Percentiles rank a stretch among this genome's conserved stretches.
Conservation (phyloP, 495 filamentous ascomycete genomes). For the Pseudomonodictys pantanalensis region DNA sequence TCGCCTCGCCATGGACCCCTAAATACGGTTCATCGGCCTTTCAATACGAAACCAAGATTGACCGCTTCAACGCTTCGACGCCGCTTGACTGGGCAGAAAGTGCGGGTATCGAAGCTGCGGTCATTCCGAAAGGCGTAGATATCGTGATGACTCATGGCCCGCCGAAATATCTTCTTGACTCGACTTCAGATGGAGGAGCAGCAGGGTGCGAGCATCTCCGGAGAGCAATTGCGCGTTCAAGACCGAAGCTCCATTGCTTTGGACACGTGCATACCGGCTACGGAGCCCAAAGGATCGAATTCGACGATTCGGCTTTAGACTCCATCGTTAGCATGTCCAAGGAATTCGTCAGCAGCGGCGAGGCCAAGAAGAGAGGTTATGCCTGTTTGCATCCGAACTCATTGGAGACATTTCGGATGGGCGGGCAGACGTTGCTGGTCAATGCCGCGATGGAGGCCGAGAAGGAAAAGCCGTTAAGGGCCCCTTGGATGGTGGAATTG, state of each 20-base stretch:
- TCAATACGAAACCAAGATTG: constrained; percentile 13
- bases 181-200: neutral
- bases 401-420: constrained; percentile 45
- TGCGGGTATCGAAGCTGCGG: constrained; percentile 16
- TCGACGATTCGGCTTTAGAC: neutral
- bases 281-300: constrained; percentile 29
- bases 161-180: constrained; percentile 24
- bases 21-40: constrained; percentile 20
- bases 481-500: constrained; percentile 64
- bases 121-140: constrained; percentile 20
- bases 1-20: constrained; percentile 21
- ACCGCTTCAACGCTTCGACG: constrained; percentile 18
- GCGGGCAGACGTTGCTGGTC: constrained; percentile 62
- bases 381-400: constrained; percentile 28
- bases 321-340: neutral
- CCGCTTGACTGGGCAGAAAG: constrained; percentile 26
- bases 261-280: constrained; percentile 56
- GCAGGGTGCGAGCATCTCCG: constrained; percentile 25
- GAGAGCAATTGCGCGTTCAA: constrained; percentile 44
- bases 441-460: constrained; percentile 63
- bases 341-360: constrained; percentile 28
- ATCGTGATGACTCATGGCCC: constrained; percentile 35
- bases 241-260: constrained; percentile 56
- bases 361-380: constrained; percentile 46
- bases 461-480: constrained; percentile 49